These are phyloP conservation scores for Alternaria ethzedia DNA, from an alignment of 2,329 filamentous ascomycete genomes.

Conservation along the genomic window DNA sequence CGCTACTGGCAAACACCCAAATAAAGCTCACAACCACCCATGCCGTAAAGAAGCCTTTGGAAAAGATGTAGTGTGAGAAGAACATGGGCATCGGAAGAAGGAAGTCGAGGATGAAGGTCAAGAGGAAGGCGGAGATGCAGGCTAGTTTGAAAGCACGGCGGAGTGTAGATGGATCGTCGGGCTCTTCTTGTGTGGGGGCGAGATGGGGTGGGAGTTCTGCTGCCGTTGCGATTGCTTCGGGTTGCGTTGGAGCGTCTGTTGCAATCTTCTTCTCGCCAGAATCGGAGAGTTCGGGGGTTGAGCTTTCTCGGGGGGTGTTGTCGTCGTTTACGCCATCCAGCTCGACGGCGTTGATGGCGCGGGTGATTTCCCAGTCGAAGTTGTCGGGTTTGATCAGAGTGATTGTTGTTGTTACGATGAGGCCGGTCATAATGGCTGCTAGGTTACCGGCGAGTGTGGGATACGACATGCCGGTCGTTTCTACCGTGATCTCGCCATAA, in stretches of 20 bases:
- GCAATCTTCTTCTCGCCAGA: conserved; percentile 16
- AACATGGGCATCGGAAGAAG: conserved; percentile 53
- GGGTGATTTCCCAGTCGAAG: conserved; percentile 51
- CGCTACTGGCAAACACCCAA: conserved; percentile 52
- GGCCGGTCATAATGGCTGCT: conserved; percentile 42
- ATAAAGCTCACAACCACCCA: conserved; percentile 52
- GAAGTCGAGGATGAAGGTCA: conserved; percentile 52
- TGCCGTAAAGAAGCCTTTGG: conserved; percentile 49
- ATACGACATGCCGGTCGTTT: conserved; percentile 48
- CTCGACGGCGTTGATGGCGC: conserved; percentile 45
- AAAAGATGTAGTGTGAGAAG: conserved; percentile 51
- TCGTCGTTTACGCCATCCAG: conserved; percentile 17
- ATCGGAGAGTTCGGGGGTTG: conserved; percentile 10
- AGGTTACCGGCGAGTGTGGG: conserved; percentile 50
- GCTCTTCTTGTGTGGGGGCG: conserved; percentile 19
- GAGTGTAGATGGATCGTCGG: conserved; percentile 41
- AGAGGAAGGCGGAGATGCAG: conserved; percentile 44
- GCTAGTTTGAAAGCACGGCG: conserved; percentile 48
- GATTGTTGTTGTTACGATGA: conserved; percentile 43
- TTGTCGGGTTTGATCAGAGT: conserved; percentile 45
- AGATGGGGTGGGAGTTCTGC: conserved; percentile 24
- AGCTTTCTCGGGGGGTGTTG: conserved; percentile 8
- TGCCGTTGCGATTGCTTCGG: not conserved
- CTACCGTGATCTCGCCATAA: conserved; percentile 49
- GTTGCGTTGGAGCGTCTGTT: not conserved